Evolutionary conservation across 75 land plant genomes (phyloP), one percentile per base, ranked within the genome.

Genomic region (Pinus tabuliformis): DNA sequence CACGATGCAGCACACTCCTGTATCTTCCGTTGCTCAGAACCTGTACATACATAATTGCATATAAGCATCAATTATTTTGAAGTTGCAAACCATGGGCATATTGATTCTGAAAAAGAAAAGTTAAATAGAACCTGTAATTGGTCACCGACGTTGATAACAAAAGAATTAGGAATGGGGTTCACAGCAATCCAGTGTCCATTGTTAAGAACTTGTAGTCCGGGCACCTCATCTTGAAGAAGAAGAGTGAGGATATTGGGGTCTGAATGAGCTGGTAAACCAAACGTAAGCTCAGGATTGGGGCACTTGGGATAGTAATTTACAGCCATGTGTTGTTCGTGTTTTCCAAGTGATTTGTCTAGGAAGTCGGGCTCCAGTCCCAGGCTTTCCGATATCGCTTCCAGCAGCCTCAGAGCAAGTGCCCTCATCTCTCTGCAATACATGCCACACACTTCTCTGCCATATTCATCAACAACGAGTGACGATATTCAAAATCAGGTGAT

Each of bases 251-350:
- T 79, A 30, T 83, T 83, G 65, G 84, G 84, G 49, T 91, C 91
- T 16, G 91, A 87, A 68, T 91, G 94, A 20, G 84, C 83, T 6
- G 84, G 92, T n/a, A 90, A 76, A 5, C 94, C 90, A 17, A 83
- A 83, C 4, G 92, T 91, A 4, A 90, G 83, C 58, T 85, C 90
- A 45, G 94, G 94, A 58, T 91, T 82, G 4, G 92, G 94, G 73
- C 94, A 90, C 20, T 86, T 82, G 14, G 94, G 94, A 59, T 91
- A 91, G 81, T 83, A 90, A 72, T 91, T 91, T 52, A 90, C 16
- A 1, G 83, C 85, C 89, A 90, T 87, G 68, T 87, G 89, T 24
- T 87, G 87, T 6, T 79, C 84, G 20, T 89, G 85, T n/a, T 78
- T 79, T 18, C 92, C 86, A 22, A 88, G 3, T 4, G 84, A 78